Percentiles rank a stretch among this genome's conserved stretches.
Evolutionary conservation across 106 monocot genomes (phyloP).

Genomic region (Apostasia ramifera): DNA sequence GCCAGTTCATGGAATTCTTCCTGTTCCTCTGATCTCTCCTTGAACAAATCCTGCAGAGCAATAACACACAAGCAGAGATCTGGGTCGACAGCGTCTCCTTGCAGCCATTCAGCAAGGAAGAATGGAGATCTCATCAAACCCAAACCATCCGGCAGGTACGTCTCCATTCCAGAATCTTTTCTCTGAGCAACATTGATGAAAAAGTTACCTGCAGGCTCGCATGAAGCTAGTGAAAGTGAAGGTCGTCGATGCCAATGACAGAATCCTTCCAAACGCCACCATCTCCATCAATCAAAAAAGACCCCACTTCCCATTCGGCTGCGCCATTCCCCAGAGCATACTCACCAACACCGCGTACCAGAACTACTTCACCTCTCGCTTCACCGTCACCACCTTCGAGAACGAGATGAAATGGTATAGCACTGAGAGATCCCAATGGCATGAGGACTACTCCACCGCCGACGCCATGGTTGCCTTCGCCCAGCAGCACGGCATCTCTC

Average conservation of each 20-base stretch:
- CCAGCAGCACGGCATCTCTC: constrained; percentile 27
- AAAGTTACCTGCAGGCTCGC: constrained; percentile 20
- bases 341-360: constrained; percentile 52
- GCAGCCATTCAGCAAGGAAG: constrained; percentile 64
- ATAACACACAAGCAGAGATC: constrained; percentile 34
- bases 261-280: constrained; percentile 22
- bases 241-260: constrained; percentile 31
- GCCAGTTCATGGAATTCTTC: not conserved
- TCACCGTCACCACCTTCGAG: constrained; percentile 65
- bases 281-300: constrained; percentile 30
- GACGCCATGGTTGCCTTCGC: constrained; percentile 75
- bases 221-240: constrained; percentile 38
- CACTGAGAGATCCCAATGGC: constrained; percentile 31
- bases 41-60: constrained; percentile 23
- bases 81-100: constrained; percentile 85
- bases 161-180: not conserved
- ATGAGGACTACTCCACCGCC: constrained; percentile 42
- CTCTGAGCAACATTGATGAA: not conserved
- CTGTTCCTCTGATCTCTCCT: not conserved
- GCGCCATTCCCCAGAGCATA: constrained; percentile 29
- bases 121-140: constrained; percentile 65
- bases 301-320: constrained; percentile 53
- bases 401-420: constrained; percentile 98
- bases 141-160: constrained; percentile 44
- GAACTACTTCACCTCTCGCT: constrained; percentile 66